Percentiles rank a stretch among this genome's conserved stretches.
phyloP scores from a whole-genome alignment of 2,329 filamentous ascomycete genomes.

The Colletotrichum sp. region DNA sequence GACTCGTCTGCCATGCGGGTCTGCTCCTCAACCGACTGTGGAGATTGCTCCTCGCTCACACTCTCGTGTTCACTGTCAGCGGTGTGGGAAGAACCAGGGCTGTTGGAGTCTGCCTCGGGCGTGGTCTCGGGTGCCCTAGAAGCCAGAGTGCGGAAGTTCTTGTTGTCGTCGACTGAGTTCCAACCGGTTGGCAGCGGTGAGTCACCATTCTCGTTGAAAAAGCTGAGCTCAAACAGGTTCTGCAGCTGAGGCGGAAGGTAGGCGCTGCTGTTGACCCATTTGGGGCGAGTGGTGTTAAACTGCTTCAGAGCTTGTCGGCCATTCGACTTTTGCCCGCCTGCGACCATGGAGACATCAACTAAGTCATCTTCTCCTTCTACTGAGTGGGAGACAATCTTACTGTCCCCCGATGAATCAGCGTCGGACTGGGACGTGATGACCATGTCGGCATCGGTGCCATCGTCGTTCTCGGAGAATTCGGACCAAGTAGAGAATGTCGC shows the following conservation, averaged over 20 bases:
- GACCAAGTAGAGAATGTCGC: constrained; percentile 77
- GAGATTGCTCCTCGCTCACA: constrained; percentile 53
- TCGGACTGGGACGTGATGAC: constrained; percentile 69
- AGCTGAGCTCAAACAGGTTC: constrained; percentile 79
- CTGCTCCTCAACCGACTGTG: constrained; percentile 25
- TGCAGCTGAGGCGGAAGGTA: constrained; percentile 69
- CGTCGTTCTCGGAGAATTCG: constrained; percentile 50
- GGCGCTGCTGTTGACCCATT: constrained; percentile 55
- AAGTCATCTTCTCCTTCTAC: constrained; percentile 89
- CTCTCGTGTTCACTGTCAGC: constrained; percentile 57
- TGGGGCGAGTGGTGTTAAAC: constrained; percentile 56
- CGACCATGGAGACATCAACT: constrained; percentile 87
- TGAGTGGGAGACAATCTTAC: constrained; percentile 77
- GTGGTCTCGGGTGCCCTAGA: constrained; percentile 48
- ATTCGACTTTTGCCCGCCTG: constrained; percentile 46
- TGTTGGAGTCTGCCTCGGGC: constrained; percentile 46
- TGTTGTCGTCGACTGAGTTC: constrained; percentile 64
- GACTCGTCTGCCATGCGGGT: constrained; percentile 67
- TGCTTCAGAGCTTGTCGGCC: constrained; percentile 38
- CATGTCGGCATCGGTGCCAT: constrained; percentile 70
- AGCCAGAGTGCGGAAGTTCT: constrained; percentile 58
- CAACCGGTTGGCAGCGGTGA: constrained; percentile 74
- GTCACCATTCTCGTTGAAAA: constrained; percentile 57
- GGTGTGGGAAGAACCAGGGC: constrained; percentile 51
- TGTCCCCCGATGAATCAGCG: constrained; percentile 70